Conservation (phyloP, 1,284 basidiomycete species). For the Mrakiaceae sp. region DNA sequence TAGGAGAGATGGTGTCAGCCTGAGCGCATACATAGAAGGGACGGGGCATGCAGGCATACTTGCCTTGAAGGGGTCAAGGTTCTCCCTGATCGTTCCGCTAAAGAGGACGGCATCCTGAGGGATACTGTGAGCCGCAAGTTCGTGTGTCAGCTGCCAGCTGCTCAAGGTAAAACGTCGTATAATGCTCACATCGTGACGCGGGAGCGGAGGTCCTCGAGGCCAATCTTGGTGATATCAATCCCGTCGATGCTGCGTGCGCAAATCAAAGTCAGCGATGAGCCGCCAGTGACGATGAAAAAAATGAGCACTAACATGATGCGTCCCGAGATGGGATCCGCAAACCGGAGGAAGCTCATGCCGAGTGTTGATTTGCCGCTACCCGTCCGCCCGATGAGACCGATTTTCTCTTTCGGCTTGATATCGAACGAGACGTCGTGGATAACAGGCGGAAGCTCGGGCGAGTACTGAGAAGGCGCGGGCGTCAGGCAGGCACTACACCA, state of each 20-base stretch:
- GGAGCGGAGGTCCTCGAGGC: constrained; percentile 63
- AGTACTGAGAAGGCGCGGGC: constrained; percentile 42
- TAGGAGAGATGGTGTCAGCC: background rate
- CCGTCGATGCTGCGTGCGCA: constrained; percentile 78
- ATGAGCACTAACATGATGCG: constrained; percentile 22
- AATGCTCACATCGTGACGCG: background rate
- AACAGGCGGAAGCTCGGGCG: constrained; percentile 70
- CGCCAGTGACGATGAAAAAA: background rate
- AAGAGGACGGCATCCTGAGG: constrained; percentile 60
- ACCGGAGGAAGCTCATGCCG: constrained; percentile 74
- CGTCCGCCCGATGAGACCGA: constrained; percentile 43
- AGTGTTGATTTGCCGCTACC: constrained; percentile 41
- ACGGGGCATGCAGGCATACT: background rate
- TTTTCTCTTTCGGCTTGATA: constrained; percentile 60
- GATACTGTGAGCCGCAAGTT: background rate
- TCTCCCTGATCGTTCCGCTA: constrained; percentile 72
- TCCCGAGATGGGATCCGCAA: constrained; percentile 55
- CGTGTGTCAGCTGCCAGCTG: no score
- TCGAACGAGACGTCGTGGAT: constrained; percentile 65
- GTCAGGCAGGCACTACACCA: no score
- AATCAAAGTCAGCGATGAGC: no score
- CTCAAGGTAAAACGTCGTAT: no score
- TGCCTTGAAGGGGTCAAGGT: constrained; percentile 66
- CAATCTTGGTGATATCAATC: constrained; percentile 78
- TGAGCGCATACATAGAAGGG: background rate